Conservation (phyloP, 1,139 yeast species). For the Ogataea hybrid region DNA sequence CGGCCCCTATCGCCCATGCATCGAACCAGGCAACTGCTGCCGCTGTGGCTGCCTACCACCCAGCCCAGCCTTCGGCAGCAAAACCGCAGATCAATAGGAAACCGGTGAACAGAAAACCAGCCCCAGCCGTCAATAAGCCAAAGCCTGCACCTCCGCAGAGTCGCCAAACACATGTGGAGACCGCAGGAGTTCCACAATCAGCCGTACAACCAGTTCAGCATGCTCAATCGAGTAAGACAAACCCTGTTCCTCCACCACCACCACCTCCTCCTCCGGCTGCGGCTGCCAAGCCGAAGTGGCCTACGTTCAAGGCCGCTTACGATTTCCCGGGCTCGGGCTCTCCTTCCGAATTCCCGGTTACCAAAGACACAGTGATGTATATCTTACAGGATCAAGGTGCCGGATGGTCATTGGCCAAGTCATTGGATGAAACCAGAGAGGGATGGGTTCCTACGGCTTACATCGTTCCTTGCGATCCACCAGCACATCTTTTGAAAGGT, state of each 20-base stretch:
- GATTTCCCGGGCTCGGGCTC: constrained; percentile 88
- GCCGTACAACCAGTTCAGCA: constrained; percentile 16
- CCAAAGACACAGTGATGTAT: constrained; percentile 71
- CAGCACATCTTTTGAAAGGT: constrained; percentile 31
- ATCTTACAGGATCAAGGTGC: constrained; percentile 68
- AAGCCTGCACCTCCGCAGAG: constrained; percentile 26
- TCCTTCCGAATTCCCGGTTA: constrained; percentile 73
- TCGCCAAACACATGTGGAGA: constrained; percentile 22
- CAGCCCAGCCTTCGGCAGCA: constrained; percentile 16
- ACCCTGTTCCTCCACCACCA: constrained; percentile 35
- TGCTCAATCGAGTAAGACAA: constrained; percentile 10
- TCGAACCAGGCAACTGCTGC: constrained; percentile 32
- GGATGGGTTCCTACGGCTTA: constrained; percentile 99
- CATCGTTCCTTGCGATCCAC: constrained; percentile 62
- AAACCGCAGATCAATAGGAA: constrained; percentile 25
- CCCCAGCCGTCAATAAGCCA: constrained; percentile 13
- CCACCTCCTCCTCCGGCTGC: constrained; percentile 74
- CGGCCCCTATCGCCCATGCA: constrained; percentile 24
- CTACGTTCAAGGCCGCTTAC: constrained; percentile 82
- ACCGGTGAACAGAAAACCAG: constrained; percentile 26
- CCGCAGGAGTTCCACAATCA: constrained; percentile 3
- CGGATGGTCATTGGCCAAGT: constrained; percentile 92
- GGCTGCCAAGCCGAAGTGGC: constrained; percentile 59
- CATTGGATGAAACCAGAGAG: constrained; percentile 69
- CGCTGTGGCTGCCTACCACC: constrained; percentile 37